These are phyloP conservation scores for Reticulascus tulasneorum DNA, from an alignment of 2,329 filamentous ascomycete genomes.

Conservation along the genomic window DNA sequence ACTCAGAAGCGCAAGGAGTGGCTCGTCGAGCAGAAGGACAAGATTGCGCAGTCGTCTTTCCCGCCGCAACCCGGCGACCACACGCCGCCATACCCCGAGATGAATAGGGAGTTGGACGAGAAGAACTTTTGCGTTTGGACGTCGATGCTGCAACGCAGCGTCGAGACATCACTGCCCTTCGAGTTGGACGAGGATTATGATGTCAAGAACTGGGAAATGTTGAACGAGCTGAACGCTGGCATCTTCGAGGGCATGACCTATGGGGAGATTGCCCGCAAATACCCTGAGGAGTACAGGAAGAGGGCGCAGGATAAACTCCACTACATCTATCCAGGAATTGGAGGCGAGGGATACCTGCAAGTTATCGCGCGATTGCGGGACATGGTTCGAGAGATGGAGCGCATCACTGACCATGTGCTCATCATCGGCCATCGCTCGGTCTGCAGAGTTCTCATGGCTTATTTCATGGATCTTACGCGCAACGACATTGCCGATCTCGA, in stretches of 20 bases:
- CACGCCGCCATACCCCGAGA: slow-evolving; percentile 91
- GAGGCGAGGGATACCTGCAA: slow-evolving; percentile 93
- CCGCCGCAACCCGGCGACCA: slow-evolving; percentile 88
- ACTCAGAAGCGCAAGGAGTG: slow-evolving; percentile 75
- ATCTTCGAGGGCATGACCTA: slow-evolving; percentile 95
- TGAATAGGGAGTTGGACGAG: slow-evolving; percentile 62
- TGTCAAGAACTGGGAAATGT: slow-evolving; percentile 95
- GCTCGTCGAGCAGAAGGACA: slow-evolving; percentile 78
- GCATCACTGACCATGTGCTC: slow-evolving; percentile 92
- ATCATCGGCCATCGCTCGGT: slow-evolving; percentile 91
- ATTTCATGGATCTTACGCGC: slow-evolving; percentile 89
- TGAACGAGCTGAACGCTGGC: slow-evolving; percentile 93
- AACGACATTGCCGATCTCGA: slow-evolving; percentile 93
- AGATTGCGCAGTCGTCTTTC: slow-evolving; percentile 71
- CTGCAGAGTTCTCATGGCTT: slow-evolving; percentile 87
- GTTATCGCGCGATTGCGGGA: slow-evolving; percentile 93
- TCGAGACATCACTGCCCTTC: slow-evolving; percentile 85
- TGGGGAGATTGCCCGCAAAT: slow-evolving; percentile 75
- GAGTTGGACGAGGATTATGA: slow-evolving; percentile 92
- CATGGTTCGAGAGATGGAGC: slow-evolving; percentile 94
- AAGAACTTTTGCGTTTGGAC: slow-evolving; percentile 99
- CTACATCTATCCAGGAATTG: slow-evolving; percentile 94
- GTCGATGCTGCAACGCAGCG: slow-evolving; percentile 87
- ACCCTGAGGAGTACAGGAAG: slow-evolving; percentile 76
- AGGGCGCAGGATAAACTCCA: slow-evolving; percentile 84